Percentiles rank a stretch among this genome's conserved stretches.
These are phyloP conservation scores for Phaeodactylum tricornutum DNA, from an alignment of 108 stramenopile genomes.

Conservation along the genomic window DNA sequence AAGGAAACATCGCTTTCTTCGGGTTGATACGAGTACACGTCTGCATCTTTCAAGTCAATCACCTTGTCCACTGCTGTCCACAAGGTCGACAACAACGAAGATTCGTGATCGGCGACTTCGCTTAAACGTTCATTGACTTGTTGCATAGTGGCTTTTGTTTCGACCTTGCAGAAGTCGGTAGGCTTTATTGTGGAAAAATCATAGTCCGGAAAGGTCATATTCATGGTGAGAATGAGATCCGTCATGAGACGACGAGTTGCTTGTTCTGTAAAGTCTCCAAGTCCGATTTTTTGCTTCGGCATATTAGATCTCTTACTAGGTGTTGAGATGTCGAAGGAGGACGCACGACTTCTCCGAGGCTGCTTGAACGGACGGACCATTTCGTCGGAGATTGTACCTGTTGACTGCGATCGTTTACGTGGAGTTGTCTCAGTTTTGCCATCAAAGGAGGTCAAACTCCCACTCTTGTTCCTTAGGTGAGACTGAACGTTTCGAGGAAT, in stretches of 20 bases:
- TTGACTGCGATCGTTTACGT: slow-evolving; percentile 10
- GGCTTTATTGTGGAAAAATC: slow-evolving; percentile 78
- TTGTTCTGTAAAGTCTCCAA: slow-evolving; percentile 63
- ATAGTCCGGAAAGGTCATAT: slow-evolving; percentile 90
- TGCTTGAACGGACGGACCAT: slow-evolving; percentile 8
- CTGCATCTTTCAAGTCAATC: slow-evolving; percentile 64
- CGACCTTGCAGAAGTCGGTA: slow-evolving; percentile 61
- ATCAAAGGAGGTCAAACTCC: too few relatives aligned
- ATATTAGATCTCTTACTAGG: background rate
- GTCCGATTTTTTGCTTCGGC: slow-evolving; percentile 13
- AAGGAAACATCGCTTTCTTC: slow-evolving; percentile 20
- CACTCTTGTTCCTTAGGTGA: slow-evolving; percentile 10
- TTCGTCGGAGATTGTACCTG: slow-evolving; percentile 3
- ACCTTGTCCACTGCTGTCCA: slow-evolving; percentile 68
- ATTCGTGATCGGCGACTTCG: slow-evolving; percentile 20
- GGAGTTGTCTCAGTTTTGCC: too few relatives aligned
- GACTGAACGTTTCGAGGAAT: slow-evolving; percentile 7
- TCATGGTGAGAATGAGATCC: slow-evolving; percentile 87
- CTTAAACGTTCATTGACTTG: slow-evolving; percentile 52
- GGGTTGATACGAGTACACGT: slow-evolving; percentile 80
- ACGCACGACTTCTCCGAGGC: slow-evolving; percentile 29
- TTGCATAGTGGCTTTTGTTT: slow-evolving; percentile 39
- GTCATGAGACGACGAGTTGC: slow-evolving; percentile 78
- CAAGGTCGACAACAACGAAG: slow-evolving; percentile 41
- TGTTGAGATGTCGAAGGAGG: slow-evolving; percentile 31